Percentiles rank a stretch among this genome's conserved stretches.
phyloP scores from a whole-genome alignment of 441 rosid species.

The Raphanus hybrid region DNA sequence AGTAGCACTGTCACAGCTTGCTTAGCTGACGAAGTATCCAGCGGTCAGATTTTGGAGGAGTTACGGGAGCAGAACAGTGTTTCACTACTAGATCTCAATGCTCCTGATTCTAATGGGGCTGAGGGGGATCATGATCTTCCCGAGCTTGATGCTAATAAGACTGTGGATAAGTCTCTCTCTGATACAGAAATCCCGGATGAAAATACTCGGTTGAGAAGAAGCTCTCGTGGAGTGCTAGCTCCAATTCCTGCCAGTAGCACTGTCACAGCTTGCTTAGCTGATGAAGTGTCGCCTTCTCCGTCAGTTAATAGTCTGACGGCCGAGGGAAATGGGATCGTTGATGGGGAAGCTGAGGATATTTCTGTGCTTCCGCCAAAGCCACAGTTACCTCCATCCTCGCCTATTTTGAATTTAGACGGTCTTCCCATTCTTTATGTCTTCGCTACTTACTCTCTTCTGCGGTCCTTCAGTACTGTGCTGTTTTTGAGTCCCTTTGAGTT shows the following conservation, averaged over 20 bases:
- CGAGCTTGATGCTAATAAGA: conserved; percentile 26
- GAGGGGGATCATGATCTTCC: conserved; percentile 37
- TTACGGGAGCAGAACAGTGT: conserved; percentile 1
- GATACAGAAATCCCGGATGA: conserved; percentile 27
- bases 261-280: conserved; percentile 32
- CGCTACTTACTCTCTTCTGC: conserved; percentile 63
- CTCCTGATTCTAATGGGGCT: conserved; percentile 35
- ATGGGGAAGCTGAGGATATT: conserved; percentile 43
- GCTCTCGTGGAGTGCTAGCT: no score
- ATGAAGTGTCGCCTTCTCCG: conserved; percentile 56
- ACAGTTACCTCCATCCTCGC: conserved; percentile 67
- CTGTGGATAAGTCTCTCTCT: conserved; percentile 46
- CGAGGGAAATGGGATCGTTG: conserved; percentile 48
- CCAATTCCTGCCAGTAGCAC: conserved; percentile 34
- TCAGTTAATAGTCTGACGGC: conserved; percentile 62
- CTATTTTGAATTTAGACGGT: conserved; percentile 55
- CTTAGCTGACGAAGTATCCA: conserved; percentile 31
- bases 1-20: no score
- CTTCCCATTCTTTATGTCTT: conserved; percentile 56
- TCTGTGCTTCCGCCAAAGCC: conserved; percentile 56
- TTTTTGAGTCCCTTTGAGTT: conserved; percentile 78
- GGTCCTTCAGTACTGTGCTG: conserved; percentile 69
- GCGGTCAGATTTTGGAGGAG: conserved; percentile 39
- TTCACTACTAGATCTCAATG: conserved; percentile 28
- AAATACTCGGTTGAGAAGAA: no score